These are phyloP conservation scores for Chaetomium fimeti DNA, from an alignment of 495 filamentous ascomycete genomes.

Conservation along the genomic window DNA sequence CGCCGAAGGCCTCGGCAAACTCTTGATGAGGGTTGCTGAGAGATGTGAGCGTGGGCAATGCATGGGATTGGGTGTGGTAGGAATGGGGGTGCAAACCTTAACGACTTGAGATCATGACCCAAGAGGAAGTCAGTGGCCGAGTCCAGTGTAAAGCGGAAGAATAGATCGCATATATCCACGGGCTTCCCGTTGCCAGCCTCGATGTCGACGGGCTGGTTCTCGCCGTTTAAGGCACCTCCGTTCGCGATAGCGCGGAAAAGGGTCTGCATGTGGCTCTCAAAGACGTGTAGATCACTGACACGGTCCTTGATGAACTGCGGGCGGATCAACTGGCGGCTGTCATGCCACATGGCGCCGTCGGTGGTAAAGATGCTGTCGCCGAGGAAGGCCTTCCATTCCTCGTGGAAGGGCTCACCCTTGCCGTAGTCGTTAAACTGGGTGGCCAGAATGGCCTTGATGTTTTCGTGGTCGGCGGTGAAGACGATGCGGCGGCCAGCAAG, in stretches of 20 bases:
- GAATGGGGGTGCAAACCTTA: constrained; percentile 44
- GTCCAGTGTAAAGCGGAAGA: constrained; percentile 82
- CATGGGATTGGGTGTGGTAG: neutral
- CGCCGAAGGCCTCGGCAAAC: constrained; percentile 74
- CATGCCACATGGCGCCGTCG: constrained; percentile 72
- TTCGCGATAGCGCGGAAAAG: constrained; percentile 59
- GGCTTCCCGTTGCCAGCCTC: constrained; percentile 48
- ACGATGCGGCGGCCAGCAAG: constrained; percentile 57
- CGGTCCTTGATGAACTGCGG: constrained; percentile 84
- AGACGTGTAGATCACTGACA: constrained; percentile 74
- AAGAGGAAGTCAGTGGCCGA: constrained; percentile 81
- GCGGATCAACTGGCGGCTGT: constrained; percentile 69
- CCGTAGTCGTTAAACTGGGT: constrained; percentile 73
- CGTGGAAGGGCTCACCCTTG: constrained; percentile 68
- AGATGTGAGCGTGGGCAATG: neutral
- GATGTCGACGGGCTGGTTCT: constrained; percentile 45
- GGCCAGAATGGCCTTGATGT: constrained; percentile 81
- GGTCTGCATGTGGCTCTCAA: constrained; percentile 71
- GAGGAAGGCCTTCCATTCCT: constrained; percentile 69
- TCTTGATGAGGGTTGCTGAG: constrained; percentile 41
- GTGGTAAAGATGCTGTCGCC: constrained; percentile 79
- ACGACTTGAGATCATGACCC: constrained; percentile 69
- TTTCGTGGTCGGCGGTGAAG: constrained; percentile 74
- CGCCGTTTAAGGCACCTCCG: constrained; percentile 51
- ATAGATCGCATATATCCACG: constrained; percentile 67